These are phyloP conservation scores for Furcasterigmium furcatum DNA, from an alignment of 2,329 filamentous ascomycete species.

Conservation along the genomic window DNA sequence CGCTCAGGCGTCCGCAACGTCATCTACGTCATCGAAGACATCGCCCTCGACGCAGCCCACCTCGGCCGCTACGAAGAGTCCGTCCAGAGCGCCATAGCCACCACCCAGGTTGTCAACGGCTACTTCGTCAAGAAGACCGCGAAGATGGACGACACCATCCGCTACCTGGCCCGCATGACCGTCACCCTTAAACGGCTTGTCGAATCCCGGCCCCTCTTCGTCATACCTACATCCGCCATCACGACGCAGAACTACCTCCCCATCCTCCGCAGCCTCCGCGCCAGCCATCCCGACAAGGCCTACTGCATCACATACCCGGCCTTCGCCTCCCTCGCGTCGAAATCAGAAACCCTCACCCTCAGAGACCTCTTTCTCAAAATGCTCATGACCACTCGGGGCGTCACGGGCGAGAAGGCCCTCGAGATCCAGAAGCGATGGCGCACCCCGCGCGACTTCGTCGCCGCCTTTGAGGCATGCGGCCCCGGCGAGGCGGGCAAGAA, in stretches of 20 bases:
- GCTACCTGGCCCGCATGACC: conserved; percentile 72
- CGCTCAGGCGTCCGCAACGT: conserved; percentile 73
- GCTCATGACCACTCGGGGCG: conserved; percentile 75
- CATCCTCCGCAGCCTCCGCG: conserved; percentile 55
- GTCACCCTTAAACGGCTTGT: conserved; percentile 64
- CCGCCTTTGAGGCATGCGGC: conserved; percentile 60
- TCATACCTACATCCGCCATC: conserved; percentile 65
- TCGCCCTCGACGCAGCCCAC: conserved; percentile 53
- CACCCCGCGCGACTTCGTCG: conserved; percentile 69
- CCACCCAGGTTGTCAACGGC: conserved; percentile 73
- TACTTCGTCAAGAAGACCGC: conserved; percentile 76
- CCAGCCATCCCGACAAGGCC: conserved; percentile 42
- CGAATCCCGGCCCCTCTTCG: conserved; percentile 49
- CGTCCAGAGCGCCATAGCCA: conserved; percentile 70
- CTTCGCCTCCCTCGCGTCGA: conserved; percentile 70
- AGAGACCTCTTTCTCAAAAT: conserved; percentile 78
- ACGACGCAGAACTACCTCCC: conserved; percentile 64
- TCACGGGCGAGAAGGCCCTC: conserved; percentile 74
- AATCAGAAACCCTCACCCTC: conserved; percentile 71
- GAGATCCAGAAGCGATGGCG: conserved; percentile 78
- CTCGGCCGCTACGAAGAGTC: conserved; percentile 60
- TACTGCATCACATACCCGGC: conserved; percentile 68
- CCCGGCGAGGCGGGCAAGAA: conserved; percentile 46
- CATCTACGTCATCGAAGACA: conserved; percentile 76
- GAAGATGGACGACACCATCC: conserved; percentile 75